Evolutionary conservation across 495 filamentous ascomycete genomes (phyloP), one percentile per base, ranked within the genome.

Genomic region (Bombardia bombarda): DNA sequence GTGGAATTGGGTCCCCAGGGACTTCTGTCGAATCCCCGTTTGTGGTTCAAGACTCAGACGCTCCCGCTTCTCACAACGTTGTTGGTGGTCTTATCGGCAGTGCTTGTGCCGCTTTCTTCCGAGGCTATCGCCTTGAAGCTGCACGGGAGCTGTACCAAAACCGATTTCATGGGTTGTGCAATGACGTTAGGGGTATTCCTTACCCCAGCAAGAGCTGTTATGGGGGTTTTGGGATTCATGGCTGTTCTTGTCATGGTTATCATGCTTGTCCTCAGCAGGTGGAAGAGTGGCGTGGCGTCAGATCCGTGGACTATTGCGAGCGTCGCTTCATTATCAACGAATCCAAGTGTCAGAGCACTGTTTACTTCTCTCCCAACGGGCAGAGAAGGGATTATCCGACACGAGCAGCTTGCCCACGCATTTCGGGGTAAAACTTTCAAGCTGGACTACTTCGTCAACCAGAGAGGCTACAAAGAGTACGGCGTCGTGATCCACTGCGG

Each of bases 241-340:
- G 49, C 32, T 7, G 9, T 60, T 8, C 44, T 58, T 4, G 40
- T 58, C 16, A 17, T 60, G 3, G 13, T 55, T 16, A 43, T 60
- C 10, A 25, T 63, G 12, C 18, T 56, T 3, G 35, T 57, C 3
- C 50, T 66, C 0, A 31, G 34, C 4, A 39, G 47, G 17, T 67
- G 63, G 63, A 43, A 26, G 3, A 54, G 60, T 1, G 66, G 68
- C 8, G 51, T 71, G 10, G 40, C 53, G 16, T 44, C 63, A 0
- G 63, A 68, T 46, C 67, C 68, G 2, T 67, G 61, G 57, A 67
- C 62, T 35, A 63, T 71, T 32, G 60, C 57, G n/a, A 56, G 58
- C 16, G 37, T 62, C 2, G 57, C 65, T 6, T 50, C 63, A 7
- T 45, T 70, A 9, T 50, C 65, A 7, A 48, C 58, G 23, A 55